phyloP scores from a whole-genome alignment of 2,329 filamentous ascomycete genomes.

The Fulvia fulva region DNA sequence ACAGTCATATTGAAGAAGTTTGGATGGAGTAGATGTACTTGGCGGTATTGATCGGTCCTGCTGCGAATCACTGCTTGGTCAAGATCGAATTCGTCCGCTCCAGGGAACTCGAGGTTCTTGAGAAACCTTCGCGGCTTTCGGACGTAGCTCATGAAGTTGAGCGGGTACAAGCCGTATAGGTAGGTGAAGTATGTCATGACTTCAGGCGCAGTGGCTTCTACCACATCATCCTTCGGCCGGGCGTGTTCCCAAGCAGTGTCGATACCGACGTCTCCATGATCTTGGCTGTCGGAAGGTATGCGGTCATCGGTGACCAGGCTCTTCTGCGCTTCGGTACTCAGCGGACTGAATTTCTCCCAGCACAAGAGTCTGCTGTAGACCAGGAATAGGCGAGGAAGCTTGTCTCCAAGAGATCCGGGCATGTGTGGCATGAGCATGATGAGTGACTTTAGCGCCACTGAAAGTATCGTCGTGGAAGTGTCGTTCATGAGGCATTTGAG shows the following conservation, averaged over 20 bases:
- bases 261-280: slow-evolving; percentile 37
- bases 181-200: slow-evolving; percentile 75
- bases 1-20: slow-evolving; percentile 78
- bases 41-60: slow-evolving; percentile 69
- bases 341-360: slow-evolving; percentile 59
- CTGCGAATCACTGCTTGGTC: slow-evolving; percentile 73
- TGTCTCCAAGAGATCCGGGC: slow-evolving; percentile 64
- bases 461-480: slow-evolving; percentile 72
- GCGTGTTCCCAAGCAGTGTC: slow-evolving; percentile 61
- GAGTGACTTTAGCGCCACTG: slow-evolving; percentile 67
- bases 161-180: slow-evolving; percentile 75
- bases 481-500: slow-evolving; percentile 72
- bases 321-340: slow-evolving; percentile 32
- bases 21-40: slow-evolving; percentile 72
- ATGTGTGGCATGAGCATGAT: slow-evolving; percentile 83
- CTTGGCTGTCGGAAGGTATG: slow-evolving; percentile 34
- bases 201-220: slow-evolving; percentile 61
- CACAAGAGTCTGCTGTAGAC: slow-evolving; percentile 77
- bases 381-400: slow-evolving; percentile 71
- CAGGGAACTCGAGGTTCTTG: slow-evolving; percentile 65
- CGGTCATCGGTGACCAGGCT: slow-evolving; percentile 35
- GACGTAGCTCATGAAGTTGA: slow-evolving; percentile 84
- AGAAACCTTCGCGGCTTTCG: slow-evolving; percentile 76
- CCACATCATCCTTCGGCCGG: slow-evolving; percentile 57
- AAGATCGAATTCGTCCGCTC: slow-evolving; percentile 70